Evolutionary conservation across 2,329 filamentous ascomycete species (phyloP).

Genomic region (Ophiostoma novo-ulmi): DNA sequence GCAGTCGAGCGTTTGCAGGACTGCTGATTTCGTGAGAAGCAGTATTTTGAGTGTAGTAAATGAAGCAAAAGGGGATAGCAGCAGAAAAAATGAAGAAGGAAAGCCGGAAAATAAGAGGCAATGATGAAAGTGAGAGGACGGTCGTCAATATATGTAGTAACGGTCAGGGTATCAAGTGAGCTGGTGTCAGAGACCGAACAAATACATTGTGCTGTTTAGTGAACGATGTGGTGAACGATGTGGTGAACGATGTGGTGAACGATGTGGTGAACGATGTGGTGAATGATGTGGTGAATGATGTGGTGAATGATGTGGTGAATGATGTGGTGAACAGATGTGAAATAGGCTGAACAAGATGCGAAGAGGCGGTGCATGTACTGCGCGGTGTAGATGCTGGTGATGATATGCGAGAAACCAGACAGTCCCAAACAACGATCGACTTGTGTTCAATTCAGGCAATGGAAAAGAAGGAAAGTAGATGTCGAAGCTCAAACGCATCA

Average conservation of each 20-base stretch:
- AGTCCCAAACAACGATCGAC: neutral
- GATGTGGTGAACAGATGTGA: slow-evolving; percentile 6
- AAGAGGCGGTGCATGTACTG: neutral
- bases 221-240: neutral
- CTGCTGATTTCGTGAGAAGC: neutral
- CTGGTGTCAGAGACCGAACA: neutral
- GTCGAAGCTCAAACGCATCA: neutral
- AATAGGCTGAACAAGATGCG: slow-evolving; percentile 7
- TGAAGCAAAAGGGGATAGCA: neutral
- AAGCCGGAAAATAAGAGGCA: neutral
- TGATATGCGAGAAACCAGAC: neutral
- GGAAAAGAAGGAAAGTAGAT: neutral
- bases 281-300: neutral
- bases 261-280: neutral
- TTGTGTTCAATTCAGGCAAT: neutral
- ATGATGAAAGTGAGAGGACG: slow-evolving; percentile 4
- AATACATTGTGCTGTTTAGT: neutral
- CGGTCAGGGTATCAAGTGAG: neutral
- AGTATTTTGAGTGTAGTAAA: neutral
- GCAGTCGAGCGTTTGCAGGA: neutral
- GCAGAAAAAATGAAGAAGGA: neutral
- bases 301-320: neutral
- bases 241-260: neutral
- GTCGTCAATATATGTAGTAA: neutral
- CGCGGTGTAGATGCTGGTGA: neutral